These are phyloP conservation scores for Alternaria ethzedia DNA, from an alignment of 2,329 filamentous ascomycete species.

Conservation along the genomic window DNA sequence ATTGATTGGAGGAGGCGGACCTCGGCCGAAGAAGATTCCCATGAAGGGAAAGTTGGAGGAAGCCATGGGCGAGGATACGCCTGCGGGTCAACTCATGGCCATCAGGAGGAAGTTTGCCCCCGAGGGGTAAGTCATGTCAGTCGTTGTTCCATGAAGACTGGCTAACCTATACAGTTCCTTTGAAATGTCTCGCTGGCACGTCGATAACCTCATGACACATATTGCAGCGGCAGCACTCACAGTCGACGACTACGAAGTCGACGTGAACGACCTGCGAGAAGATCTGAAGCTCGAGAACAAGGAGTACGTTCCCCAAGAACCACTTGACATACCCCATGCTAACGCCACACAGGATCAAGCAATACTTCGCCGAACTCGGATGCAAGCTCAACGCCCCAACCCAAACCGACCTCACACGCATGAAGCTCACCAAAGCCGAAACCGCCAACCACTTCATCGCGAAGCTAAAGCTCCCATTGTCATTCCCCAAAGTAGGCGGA, in stretches of 20 bases:
- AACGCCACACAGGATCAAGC: constrained; percentile 56
- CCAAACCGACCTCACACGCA: constrained; percentile 57
- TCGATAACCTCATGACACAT: constrained; percentile 75
- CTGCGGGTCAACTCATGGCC: constrained; percentile 32
- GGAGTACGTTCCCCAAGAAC: constrained; percentile 50
- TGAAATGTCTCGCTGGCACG: constrained; percentile 73
- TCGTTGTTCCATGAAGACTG: neutral
- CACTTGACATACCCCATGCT: neutral
- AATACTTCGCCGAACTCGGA: constrained; percentile 79
- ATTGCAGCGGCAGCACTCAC: constrained; percentile 74
- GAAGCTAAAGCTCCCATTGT: constrained; percentile 76
- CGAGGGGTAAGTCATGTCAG: constrained; percentile 28
- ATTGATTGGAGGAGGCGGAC: constrained; percentile 41
- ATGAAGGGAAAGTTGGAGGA: constrained; percentile 71
- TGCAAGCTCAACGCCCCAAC: constrained; percentile 62
- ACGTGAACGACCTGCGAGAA: constrained; percentile 71
- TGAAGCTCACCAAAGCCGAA: constrained; percentile 66
- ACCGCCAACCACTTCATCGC: constrained; percentile 68
- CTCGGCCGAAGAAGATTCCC: constrained; percentile 59
- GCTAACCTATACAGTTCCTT: constrained; percentile 35
- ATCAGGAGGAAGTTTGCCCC: constrained; percentile 67
- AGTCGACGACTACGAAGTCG: constrained; percentile 75
- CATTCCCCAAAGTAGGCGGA: constrained; percentile 71
- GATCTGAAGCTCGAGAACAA: constrained; percentile 76
- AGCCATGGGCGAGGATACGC: constrained; percentile 56